These are phyloP conservation scores for Sisymbrium irio DNA, from an alignment of 345 rosid genomes.

Conservation along the genomic window DNA sequence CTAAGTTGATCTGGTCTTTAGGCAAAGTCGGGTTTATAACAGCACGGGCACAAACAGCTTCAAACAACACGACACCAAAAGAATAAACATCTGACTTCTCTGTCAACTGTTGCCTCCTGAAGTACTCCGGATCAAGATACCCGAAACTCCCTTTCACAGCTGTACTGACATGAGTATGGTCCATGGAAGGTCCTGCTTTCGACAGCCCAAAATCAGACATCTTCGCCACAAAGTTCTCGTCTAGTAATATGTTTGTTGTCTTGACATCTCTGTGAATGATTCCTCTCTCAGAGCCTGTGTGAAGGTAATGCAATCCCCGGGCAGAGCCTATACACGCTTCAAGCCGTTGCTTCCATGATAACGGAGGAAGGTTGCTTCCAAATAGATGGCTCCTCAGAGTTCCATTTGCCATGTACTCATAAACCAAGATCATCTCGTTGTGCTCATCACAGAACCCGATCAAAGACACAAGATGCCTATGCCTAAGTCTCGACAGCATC, in stretches of 20 bases:
- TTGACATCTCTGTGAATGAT: slow-evolving; percentile 91
- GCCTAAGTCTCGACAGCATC: slow-evolving; percentile 87
- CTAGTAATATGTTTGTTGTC: slow-evolving; percentile 81
- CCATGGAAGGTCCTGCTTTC: slow-evolving; percentile 80
- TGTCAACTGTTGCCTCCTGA: slow-evolving; percentile 73
- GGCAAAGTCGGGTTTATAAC: slow-evolving; percentile 89
- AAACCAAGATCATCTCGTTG: slow-evolving; percentile 89
- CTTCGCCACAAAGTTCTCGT: slow-evolving; percentile 72
- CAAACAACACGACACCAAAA: slow-evolving; percentile 79
- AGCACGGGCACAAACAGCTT: slow-evolving; percentile 82
- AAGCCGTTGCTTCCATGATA: slow-evolving; percentile 81
- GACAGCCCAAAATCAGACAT: slow-evolving; percentile 95
- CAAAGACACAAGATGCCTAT: slow-evolving; percentile 82
- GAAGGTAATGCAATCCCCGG: slow-evolving; percentile 87
- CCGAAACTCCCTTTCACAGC: slow-evolving; percentile 96
- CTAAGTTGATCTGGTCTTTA: slow-evolving; percentile 89
- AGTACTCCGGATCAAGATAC: slow-evolving; percentile 90
- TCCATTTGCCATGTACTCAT: slow-evolving; percentile 89
- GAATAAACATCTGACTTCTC: slow-evolving; percentile 95
- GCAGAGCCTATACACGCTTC: slow-evolving; percentile 87
- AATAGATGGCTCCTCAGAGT: slow-evolving; percentile 84
- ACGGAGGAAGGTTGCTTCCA: slow-evolving; percentile 62
- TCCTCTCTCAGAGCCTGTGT: slow-evolving; percentile 83
- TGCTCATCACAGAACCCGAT: slow-evolving; percentile 90
- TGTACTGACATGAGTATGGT: slow-evolving; percentile 89